Base-by-base conservation (phyloP, 352 stramenopile genomes). In the Globisporangium acanthophoron region DNA sequence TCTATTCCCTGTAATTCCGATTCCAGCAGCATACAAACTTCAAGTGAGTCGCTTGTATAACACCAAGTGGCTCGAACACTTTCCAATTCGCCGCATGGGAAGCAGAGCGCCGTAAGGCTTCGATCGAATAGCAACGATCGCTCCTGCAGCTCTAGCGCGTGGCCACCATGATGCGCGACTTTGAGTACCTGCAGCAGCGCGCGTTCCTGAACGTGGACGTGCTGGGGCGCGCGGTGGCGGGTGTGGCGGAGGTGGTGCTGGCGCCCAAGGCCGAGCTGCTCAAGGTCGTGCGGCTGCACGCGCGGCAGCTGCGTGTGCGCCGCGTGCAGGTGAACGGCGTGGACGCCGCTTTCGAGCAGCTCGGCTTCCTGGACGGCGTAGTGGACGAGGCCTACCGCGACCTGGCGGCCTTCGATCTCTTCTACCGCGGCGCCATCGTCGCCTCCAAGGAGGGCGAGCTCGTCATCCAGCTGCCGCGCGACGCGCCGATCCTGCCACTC, bases 131-230 rank as follows among this genome's bases (percentile, higher is more conserved):
- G 33, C 33, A 13, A 16, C 31, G 31, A 7, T 35, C 31, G 31
- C 31, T 35, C 31, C 31, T 9, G 5, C 31, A 37, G 33, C 33
- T 13, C 35, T 4, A 41, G 35, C 31, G 31, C 39, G 7, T 16
- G 4, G 11, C 15, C 54, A 66, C 46, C 21, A 92, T 90, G 80
- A 94, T 94, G 69, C 63, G 71, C 37, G 82, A 94, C 66, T 94
- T 85, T 62, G 82, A 92, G 65, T 92, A 92, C 60, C 70, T 94
- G 66, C 81, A 94, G 66, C 82, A 94, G 74, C 82, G 82, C 52
- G 76, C 77, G 67, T 86, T 76, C 59, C 73, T 94, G 57, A 73
- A 73, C 54, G 78, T 94, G 58, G 80, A 94, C 58, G 74, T 92
- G 67, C 66, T 92, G 64, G 76, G 74, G n/a, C 67, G 70, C 41